These are phyloP conservation scores for Oryza punctata DNA, from an alignment of 176 grass and related monocot species.

Conservation along the genomic window DNA sequence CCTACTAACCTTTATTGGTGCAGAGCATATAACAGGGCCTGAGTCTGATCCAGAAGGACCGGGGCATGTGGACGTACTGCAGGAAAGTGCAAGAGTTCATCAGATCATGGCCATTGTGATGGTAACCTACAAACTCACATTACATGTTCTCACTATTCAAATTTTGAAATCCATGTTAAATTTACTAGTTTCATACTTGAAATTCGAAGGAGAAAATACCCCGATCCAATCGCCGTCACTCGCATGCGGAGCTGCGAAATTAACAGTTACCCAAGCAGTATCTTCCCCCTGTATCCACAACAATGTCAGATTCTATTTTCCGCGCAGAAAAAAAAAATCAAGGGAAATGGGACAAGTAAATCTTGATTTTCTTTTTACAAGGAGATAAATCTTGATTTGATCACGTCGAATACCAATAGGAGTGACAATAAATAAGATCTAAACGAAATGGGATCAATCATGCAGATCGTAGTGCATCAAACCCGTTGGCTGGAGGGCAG, in stretches of 20 bases:
- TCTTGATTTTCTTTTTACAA: too few relatives aligned
- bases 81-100: neutral
- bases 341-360: neutral
- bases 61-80: conserved; percentile 67
- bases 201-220: conserved; percentile 84
- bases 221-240: conserved; percentile 74
- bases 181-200: conserved; percentile 53
- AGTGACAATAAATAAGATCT: neutral
- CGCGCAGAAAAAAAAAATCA: neutral
- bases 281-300: conserved; percentile 63
- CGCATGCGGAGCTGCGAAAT: conserved; percentile 42
- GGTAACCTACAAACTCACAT: neutral
- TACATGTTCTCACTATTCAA: neutral
- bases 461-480: neutral
- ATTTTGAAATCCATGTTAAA: neutral
- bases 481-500: neutral
- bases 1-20: conserved; percentile 75
- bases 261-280: conserved; percentile 63
- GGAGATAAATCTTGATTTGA: neutral
- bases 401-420: neutral
- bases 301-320: neutral
- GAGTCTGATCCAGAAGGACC: conserved; percentile 40
- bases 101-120: neutral
- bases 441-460: neutral
- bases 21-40: conserved; percentile 67